Conservation (phyloP, 768 basidiomycete species). For the Gloeopeniophorella convolvens region DNA sequence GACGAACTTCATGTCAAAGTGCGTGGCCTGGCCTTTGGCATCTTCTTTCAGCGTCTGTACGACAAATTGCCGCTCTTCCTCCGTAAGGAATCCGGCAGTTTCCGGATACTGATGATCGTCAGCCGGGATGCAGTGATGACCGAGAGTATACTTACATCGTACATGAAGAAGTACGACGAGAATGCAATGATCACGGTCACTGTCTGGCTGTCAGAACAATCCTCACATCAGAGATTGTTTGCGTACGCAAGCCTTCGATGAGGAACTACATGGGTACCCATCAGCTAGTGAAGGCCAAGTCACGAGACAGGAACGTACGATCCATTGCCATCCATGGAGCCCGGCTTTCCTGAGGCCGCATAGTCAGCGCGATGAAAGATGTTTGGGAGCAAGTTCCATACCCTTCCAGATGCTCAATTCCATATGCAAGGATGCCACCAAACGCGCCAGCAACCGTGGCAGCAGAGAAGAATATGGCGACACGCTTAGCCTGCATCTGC, state of each 20-base stretch:
- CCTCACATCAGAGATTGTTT: neutral
- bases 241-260: constrained; percentile 36
- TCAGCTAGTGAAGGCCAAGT: neutral
- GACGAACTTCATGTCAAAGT: constrained; percentile 31
- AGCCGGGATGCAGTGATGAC: neutral
- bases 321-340: constrained; percentile 42
- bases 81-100: constrained; percentile 38
- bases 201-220: neutral
- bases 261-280: constrained; percentile 31
- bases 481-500: constrained; percentile 48
- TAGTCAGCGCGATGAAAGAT: neutral
- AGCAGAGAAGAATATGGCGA: constrained; percentile 60
- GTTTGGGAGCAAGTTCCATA: constrained; percentile 10
- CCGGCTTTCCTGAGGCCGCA: constrained; percentile 23
- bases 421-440: constrained; percentile 45
- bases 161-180: constrained; percentile 34
- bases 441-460: constrained; percentile 47
- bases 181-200: constrained; percentile 34
- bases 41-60: constrained; percentile 26
- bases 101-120: constrained; percentile 31
- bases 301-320: constrained; percentile 30
- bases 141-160: constrained; percentile 28
- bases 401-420: constrained; percentile 42
- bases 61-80: constrained; percentile 30
- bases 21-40: constrained; percentile 27